Evolutionary conservation across 2,329 filamentous ascomycete species (phyloP).

Genomic region (Phialocephala subalpina): DNA sequence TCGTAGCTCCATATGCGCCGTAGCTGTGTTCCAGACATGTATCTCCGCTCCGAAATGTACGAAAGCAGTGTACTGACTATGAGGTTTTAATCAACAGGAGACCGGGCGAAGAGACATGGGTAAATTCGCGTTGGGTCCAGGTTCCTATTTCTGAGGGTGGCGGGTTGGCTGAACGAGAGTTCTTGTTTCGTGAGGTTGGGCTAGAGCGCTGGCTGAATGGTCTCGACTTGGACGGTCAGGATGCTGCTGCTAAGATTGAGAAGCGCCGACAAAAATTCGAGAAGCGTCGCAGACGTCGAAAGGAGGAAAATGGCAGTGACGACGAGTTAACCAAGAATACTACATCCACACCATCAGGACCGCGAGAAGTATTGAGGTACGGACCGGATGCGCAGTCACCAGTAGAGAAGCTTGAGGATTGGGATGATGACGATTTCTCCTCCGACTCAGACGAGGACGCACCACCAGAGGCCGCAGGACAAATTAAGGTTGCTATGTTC

Average conservation of each 20-base stretch:
- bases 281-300: conserved; percentile 71
- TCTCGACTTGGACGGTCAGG: conserved; percentile 91
- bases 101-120: conserved; percentile 97
- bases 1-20: too few relatives aligned
- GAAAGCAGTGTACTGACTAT: neutral
- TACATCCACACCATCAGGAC: conserved; percentile 37
- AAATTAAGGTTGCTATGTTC: conserved; percentile 98
- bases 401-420: conserved; percentile 70
- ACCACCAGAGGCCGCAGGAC: conserved; percentile 90
- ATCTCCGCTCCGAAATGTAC: neutral
- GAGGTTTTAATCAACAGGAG: too few relatives aligned
- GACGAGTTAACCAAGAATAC: conserved; percentile 52
- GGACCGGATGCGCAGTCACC: conserved; percentile 79
- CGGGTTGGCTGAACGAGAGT: conserved; percentile 94
- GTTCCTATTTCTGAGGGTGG: conserved; percentile 91
- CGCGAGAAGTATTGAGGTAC: conserved; percentile 75
- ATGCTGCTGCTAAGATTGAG: conserved; percentile 89
- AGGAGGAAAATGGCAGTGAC: conserved; percentile 55
- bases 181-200: conserved; percentile 95
- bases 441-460: conserved; percentile 82
- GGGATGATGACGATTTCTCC: conserved; percentile 76
- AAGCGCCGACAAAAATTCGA: conserved; percentile 85
- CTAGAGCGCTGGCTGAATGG: conserved; percentile 97
- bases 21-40: too few relatives aligned
- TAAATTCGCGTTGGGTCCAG: conserved; percentile 97